Base-by-base conservation (phyloP, 768 basidiomycete genomes). In the Pulveroboletus sp. region DNA sequence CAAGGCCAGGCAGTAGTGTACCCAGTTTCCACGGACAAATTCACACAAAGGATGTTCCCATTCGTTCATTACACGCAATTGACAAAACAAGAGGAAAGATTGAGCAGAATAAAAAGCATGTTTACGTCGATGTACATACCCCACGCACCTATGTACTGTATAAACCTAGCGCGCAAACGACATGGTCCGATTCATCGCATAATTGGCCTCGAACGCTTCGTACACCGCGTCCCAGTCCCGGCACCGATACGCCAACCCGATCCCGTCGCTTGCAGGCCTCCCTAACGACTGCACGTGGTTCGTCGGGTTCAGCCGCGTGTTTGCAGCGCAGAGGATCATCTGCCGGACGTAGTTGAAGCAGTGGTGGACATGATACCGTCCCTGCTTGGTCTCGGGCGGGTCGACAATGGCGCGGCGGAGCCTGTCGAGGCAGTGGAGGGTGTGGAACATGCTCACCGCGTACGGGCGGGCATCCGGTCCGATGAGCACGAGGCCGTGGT, bases 311-410 rank as follows among this genome's bases (percentile, higher is more conserved):
- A 74, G 29, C 23, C 64, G 59, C 22, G 63, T 61, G 45, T 73
- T 65, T 4, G 63, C 64, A 1, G 64, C 63, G 35, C 73, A 75
- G 24, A 70, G 54, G 0, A 73, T 47, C 63, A 67, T 68, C 62
- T 74, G 70, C 4, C 67, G 57, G 16, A 75, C 50, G 29, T 75
- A 74, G 47, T 74, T 75, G 54, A 75, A 49, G 39, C 72, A 74
- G 30, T 75, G 72, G 10, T 62, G 53, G 22, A 29, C 52, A 31
- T 61, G 59, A n/a, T 45, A 30, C 45, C 49, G 55, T 6, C 32
- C 50, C 3, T 41, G 47, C 9, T 6, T 16, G 4, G 36, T 6
- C 37, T 22, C 39, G 14, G 46, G 47, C 8, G 31, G 16, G 3
- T 6, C 26, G 10, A 46, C 38, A 45, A 69, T 50, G 31, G 64